Conservation (phyloP, 148 eudicot genomes). For the Euryodendron excelsum region DNA sequence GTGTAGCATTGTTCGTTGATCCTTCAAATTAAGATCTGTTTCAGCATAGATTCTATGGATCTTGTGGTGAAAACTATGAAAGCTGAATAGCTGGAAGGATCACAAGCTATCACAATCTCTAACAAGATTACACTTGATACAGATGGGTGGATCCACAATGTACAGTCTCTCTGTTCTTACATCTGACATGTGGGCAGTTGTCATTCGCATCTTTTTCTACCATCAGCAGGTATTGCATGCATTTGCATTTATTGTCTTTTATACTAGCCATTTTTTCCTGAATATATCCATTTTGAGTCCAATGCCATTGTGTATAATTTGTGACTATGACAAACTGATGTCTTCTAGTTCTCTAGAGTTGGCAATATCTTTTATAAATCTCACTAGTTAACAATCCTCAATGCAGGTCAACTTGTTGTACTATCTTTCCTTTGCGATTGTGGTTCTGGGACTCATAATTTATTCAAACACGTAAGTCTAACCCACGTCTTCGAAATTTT, state of each 20-base stretch:
- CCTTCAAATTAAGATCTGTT: too few relatives aligned
- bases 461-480: slow-evolving; percentile 58
- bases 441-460: slow-evolving; percentile 61
- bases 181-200: slow-evolving; percentile 95
- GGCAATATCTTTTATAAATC: background rate
- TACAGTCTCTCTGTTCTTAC: slow-evolving; percentile 81
- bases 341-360: too few relatives aligned
- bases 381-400: background rate
- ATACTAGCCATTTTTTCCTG: background rate
- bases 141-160: slow-evolving; percentile 75
- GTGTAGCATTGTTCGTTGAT: too few relatives aligned
- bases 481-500: background rate
- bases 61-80: background rate
- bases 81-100: background rate
- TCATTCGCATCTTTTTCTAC: slow-evolving; percentile 69
- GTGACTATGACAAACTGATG: background rate
- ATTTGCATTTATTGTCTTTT: background rate
- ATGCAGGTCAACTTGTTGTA: slow-evolving; percentile 80
- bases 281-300: background rate
- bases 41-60: background rate
- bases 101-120: background rate
- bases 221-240: slow-evolving; percentile 51
- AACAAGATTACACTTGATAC: slow-evolving; percentile 1
- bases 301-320: background rate
- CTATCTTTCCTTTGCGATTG: slow-evolving; percentile 59